phyloP scores from a whole-genome alignment of 768 basidiomycete species.

The Leccinum disarticulatum region DNA sequence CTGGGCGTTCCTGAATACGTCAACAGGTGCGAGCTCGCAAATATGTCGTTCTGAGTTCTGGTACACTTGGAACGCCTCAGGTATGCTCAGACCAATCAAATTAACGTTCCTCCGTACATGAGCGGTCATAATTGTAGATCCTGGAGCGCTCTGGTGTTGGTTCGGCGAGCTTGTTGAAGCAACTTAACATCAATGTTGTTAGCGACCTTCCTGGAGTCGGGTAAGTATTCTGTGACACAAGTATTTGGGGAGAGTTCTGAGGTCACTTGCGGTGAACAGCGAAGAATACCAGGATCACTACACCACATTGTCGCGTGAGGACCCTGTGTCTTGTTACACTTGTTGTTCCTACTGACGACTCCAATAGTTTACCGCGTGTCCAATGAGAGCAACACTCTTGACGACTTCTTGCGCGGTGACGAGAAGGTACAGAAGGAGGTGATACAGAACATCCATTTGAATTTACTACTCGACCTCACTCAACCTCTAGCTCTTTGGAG shows the following conservation, averaged over 20 bases:
- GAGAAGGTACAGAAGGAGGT: conserved; percentile 58
- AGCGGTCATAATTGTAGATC: conserved; percentile 38
- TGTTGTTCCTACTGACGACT: neutral
- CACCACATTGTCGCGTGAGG: conserved; percentile 61
- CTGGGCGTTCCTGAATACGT: neutral
- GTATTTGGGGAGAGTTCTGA: neutral
- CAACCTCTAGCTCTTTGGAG: conserved; percentile 46
- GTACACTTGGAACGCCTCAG: conserved; percentile 69
- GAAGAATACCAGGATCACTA: conserved; percentile 77
- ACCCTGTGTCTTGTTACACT: neutral
- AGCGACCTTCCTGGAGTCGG: conserved; percentile 72
- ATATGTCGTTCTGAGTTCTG: conserved; percentile 62
- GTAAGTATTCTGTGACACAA: conserved; percentile 34
- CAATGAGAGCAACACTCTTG: conserved; percentile 59
- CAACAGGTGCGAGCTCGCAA: conserved; percentile 55
- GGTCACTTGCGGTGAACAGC: conserved; percentile 30
- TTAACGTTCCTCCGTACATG: neutral
- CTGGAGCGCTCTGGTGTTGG: conserved; percentile 74
- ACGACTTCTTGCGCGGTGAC: conserved; percentile 71
- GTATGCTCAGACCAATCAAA: conserved; percentile 10
- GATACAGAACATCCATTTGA: neutral
- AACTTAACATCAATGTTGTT: conserved; percentile 59
- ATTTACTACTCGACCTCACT: neutral
- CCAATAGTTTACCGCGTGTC: conserved; percentile 62
- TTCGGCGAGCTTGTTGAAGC: conserved; percentile 49